These are phyloP conservation scores for Murraya paniculata DNA, from an alignment of 345 rosid species.

Conservation along the genomic window DNA sequence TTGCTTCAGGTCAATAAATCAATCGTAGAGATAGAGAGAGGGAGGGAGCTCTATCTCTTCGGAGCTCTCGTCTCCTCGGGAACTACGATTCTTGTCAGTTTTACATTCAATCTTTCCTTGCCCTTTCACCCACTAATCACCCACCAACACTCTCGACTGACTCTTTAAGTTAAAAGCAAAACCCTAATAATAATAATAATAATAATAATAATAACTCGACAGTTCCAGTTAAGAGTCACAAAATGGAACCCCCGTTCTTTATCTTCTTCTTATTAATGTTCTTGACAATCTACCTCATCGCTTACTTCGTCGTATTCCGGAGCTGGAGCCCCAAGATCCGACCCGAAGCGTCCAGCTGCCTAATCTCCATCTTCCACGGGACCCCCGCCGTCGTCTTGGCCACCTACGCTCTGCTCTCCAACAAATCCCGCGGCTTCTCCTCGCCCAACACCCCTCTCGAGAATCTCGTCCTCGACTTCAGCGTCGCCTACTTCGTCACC, in stretches of 20 bases:
- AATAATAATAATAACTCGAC: not conserved
- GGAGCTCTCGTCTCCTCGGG: conserved; percentile 3
- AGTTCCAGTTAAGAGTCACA: not conserved
- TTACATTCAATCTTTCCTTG: conserved; percentile 24
- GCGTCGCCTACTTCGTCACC: conserved; percentile 72
- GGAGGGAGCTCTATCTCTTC: not conserved
- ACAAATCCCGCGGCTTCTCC: conserved; percentile 41
- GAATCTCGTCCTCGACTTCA: conserved; percentile 63
- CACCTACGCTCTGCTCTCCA: conserved; percentile 45
- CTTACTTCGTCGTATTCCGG: conserved; percentile 64
- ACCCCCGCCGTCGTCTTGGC: conserved; percentile 79
- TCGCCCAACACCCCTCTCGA: conserved; percentile 56
- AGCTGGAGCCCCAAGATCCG: conserved; percentile 58
- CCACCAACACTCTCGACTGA: no score
- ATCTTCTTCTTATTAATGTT: conserved; percentile 56
- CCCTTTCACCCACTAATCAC: conserved; percentile 5
- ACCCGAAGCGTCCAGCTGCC: conserved; percentile 77
- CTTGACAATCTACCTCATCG: conserved; percentile 48
- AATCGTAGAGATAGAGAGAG: no score
- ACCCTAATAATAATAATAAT: not conserved
- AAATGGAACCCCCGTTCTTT: conserved; percentile 42
- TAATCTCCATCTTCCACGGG: conserved; percentile 80
- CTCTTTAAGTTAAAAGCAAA: no score
- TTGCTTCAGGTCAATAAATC: no score
- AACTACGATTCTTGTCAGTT: not conserved